These are phyloP conservation scores for Myxozyma udenii DNA, from an alignment of 805 yeast species.

Conservation along the genomic window DNA sequence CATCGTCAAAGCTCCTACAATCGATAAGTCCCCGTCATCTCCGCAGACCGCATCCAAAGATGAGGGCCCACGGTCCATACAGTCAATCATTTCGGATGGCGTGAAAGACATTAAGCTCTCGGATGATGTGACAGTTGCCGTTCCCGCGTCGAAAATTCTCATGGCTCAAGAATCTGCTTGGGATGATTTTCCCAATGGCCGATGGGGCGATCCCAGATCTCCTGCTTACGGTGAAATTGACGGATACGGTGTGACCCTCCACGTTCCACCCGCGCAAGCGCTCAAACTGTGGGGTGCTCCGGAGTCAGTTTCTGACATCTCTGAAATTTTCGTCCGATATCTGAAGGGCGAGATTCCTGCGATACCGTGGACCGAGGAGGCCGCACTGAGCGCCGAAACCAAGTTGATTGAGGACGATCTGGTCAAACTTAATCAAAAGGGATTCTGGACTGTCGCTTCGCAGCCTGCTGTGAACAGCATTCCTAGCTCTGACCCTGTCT, in stretches of 20 bases:
- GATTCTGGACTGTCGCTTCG: conserved; percentile 80
- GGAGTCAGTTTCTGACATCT: conserved; percentile 53
- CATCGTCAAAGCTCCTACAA: conserved; percentile 41
- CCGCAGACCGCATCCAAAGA: neutral
- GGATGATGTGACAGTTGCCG: conserved; percentile 4
- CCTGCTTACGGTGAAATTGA: conserved; percentile 98
- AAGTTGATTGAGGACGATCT: conserved; percentile 89
- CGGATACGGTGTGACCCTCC: conserved; percentile 91
- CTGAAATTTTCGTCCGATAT: conserved; percentile 63
- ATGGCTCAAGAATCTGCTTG: conserved; percentile 44
- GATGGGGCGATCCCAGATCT: conserved; percentile 98
- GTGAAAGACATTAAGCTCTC: conserved; percentile 13
- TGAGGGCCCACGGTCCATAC: conserved; percentile 69
- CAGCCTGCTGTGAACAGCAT: conserved; percentile 91
- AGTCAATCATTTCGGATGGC: conserved; percentile 77
- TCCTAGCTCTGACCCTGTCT: conserved; percentile 73
- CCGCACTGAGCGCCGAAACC: conserved; percentile 83
- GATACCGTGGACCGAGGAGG: conserved; percentile 83
- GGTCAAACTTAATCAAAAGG: conserved; percentile 67
- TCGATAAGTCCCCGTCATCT: conserved; percentile 21
- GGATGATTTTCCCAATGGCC: conserved; percentile 98
- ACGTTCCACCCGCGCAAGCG: conserved; percentile 65
- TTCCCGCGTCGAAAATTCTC: conserved; percentile 8
- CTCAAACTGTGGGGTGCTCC: conserved; percentile 89
- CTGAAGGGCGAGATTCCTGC: conserved; percentile 65